Evolutionary conservation across 192 early-diverging fungal species (phyloP).

Genomic region (Gonapodya sp.): DNA sequence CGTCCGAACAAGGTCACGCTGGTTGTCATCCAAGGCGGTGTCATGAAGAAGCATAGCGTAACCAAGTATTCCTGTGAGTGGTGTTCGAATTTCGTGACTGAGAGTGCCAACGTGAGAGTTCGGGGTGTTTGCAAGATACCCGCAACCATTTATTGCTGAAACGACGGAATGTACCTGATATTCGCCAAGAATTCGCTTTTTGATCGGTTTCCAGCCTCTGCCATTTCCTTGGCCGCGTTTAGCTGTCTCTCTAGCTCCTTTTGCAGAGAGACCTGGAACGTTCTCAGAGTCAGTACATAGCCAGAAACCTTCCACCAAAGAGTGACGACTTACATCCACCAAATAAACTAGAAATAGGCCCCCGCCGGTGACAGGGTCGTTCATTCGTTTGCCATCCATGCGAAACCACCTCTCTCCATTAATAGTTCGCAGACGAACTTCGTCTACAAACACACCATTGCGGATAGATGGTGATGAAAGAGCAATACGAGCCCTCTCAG

Average conservation of each 20-base stretch:
- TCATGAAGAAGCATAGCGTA: neutral
- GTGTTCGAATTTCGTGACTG: constrained; percentile 6
- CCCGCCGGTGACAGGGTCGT: constrained; percentile 2
- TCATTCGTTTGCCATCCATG: neutral
- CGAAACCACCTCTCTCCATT: neutral
- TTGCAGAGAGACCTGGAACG: too few relatives aligned
- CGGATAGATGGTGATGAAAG: neutral
- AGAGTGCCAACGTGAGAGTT: neutral
- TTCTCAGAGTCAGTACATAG: too few relatives aligned
- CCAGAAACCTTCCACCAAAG: too few relatives aligned
- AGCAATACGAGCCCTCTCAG: neutral
- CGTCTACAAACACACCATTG: neutral
- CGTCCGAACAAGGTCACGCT: neutral
- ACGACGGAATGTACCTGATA: neutral
- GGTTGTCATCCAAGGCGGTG: neutral
- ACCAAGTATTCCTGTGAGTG: neutral
- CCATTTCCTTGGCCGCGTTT: neutral
- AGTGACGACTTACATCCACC: neutral
- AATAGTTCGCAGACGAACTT: neutral
- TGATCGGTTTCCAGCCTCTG: neutral
- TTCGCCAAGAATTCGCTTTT: constrained; percentile 8
- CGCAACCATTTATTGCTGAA: neutral
- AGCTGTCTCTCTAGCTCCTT: constrained; percentile 9
- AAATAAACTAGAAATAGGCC: neutral
- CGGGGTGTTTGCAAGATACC: neutral